Base-by-base conservation (phyloP, 169 alveolate genomes). In the Babesia sp. region DNA sequence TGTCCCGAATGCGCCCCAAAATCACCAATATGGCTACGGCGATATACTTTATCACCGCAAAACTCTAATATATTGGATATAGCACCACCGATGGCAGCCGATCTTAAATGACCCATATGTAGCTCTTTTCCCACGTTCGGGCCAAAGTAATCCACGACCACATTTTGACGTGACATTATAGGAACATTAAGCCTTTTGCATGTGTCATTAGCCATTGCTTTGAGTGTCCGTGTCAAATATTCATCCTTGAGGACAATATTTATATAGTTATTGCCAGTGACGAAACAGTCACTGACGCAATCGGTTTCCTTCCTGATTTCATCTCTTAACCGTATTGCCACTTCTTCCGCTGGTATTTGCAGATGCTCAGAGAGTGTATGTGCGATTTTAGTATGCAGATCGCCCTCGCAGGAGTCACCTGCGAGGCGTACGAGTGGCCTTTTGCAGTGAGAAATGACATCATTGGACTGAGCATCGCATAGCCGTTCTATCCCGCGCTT, bases 81-180 rank as follows among this genome's bases (percentile, higher is more conserved):
- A 5, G 85, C 71, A 48, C 58, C 66, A n/a, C 93, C 93, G n/a
- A 89, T 46, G 33, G 83, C 83, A 26, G 84, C 66, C 12, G 93
- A 89, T 46, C 90, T 66, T 55, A 89, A 69, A 56, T 89, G 93
- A 2, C 93, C 93, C 71, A 89, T 56, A 67, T 89, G 93, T 66
- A 89, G 85, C 28, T 78, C 78, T 46, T 89, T 89, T 29, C 87
- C 91, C 44, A 84, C 88, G 28, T 89, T 89, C 0, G 90, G 92
- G 31, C 93, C 67, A 33, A 88, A 89, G 50, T 71, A 89, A 59
- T 89, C 93, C 18, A 89, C 57, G 14, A 89, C 70, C n/a, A 87
- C 80, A 2, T 50, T 34, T 9, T 36, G 45, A 24, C 48, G 55
- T 26, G 77, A 44, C 84, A 79, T 69, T 31, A 16, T n/a, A 11